Base-by-base conservation (phyloP, 2,329 filamentous ascomycete species). In the Ophiostoma pallidulum region DNA sequence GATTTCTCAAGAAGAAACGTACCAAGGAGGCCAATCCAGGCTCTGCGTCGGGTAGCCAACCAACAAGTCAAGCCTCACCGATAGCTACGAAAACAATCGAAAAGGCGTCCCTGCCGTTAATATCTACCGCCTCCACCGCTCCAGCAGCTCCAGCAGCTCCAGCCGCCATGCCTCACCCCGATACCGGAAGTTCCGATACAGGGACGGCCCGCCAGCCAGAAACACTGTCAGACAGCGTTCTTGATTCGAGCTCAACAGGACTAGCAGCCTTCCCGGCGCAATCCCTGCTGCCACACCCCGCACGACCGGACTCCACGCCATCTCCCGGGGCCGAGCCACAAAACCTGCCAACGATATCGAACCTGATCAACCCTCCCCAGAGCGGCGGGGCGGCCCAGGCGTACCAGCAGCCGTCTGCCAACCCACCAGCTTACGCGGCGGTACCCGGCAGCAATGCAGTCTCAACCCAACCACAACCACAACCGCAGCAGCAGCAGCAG, bases 1-100 rank as follows among this genome's bases (percentile, higher is more conserved):
- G 88, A 68, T 89, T 96, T 65, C 80, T 97, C 65, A 96, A 96
- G 79, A 97, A 95, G 80, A 95, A 94, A 78, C 84, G 89, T 79
- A 94, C 89, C 71, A 94, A 89, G 80, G 89, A 96, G 73, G 85
- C 81, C 63, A 78, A 82, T 64, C 74, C 78, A 64, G 81, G 86
- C 64, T 76, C 75, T 58, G 79, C 81, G 61, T 74, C 80, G 60
- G 74, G 74, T 56, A 84, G 76, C 62, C 76, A 84, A 64, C 74
- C 78, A 57, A 75, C 74, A 56, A 82, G 78, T 60, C 76, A 78
- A 51, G 70, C 80, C 58, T 81, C 80, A 51, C 74, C 78, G 51
- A 73, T 74, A 53, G 70, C 70, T 47, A 70, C 69, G 53, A 75
- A 68, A 65, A 69, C 67, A 51, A 77, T 75, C 64, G 69, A 71